A percentile compares a stretch with the other conserved stretches of the same genome.
phyloP scores from a whole-genome alignment of 108 stramenopile genomes.

The Nannochloropsis salina region DNA sequence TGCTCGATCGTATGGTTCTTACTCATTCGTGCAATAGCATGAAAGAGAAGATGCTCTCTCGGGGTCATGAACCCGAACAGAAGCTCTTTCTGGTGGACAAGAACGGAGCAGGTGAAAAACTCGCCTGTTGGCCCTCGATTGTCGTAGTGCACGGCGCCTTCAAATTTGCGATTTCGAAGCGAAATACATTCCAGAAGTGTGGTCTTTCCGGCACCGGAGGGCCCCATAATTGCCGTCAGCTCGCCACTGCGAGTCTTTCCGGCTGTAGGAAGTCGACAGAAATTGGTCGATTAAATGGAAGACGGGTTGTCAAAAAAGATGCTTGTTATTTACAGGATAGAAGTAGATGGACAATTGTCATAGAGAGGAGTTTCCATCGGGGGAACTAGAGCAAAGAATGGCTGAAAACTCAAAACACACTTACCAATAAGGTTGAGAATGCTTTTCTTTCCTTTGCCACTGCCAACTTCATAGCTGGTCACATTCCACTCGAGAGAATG shows the following conservation, averaged over 20 bases:
- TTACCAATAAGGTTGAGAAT: slow-evolving; percentile 17
- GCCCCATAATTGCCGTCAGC: slow-evolving; percentile 28
- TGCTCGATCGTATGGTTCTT: neutral
- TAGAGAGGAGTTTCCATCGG: too few relatives aligned
- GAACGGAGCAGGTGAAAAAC: neutral
- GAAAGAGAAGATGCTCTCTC: neutral
- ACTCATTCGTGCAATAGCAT: neutral
- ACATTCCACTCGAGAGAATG: slow-evolving; percentile 13
- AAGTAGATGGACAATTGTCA: too few relatives aligned
- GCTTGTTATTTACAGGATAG: too few relatives aligned
- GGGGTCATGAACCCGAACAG: slow-evolving; percentile 14
- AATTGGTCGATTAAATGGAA: too few relatives aligned
- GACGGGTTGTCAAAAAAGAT: too few relatives aligned
- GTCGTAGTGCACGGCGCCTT: slow-evolving; percentile 16
- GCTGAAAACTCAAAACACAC: neutral
- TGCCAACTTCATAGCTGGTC: neutral
- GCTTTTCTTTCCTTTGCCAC: slow-evolving; percentile 1
- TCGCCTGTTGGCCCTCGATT: neutral
- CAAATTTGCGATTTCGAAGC: neutral
- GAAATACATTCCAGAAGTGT: slow-evolving; percentile 27
- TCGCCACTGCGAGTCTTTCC: slow-evolving; percentile 20
- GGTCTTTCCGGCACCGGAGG: slow-evolving; percentile 27
- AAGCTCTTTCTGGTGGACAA: slow-evolving; percentile 11
- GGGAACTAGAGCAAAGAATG: too few relatives aligned
- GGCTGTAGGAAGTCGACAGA: neutral